Conservation (phyloP, 2,329 filamentous ascomycete genomes). For the Phaeosphaeriaceae sp. region DNA sequence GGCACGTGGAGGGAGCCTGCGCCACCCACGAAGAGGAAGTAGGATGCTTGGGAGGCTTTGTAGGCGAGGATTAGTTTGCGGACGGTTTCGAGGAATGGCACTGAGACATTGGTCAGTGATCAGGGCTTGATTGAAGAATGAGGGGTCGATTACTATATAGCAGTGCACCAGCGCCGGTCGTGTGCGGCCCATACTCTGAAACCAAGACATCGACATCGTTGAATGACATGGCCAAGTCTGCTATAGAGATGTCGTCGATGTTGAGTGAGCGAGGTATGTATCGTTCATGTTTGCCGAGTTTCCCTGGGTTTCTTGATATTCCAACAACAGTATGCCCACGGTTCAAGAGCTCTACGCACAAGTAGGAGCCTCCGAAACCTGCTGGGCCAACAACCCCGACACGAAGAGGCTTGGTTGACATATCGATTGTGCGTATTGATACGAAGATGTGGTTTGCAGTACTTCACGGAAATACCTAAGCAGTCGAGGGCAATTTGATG, state of each 20-base stretch:
- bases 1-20: slow-evolving; percentile 42
- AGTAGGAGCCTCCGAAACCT: slow-evolving; percentile 45
- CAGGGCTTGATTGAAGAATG: slow-evolving; percentile 11
- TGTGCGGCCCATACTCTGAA: slow-evolving; percentile 44
- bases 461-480: neutral
- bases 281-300: slow-evolving; percentile 37
- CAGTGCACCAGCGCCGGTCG: slow-evolving; percentile 5
- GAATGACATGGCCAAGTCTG: slow-evolving; percentile 35
- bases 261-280: slow-evolving; percentile 39
- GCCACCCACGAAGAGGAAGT: slow-evolving; percentile 47
- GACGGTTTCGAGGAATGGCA: slow-evolving; percentile 44
- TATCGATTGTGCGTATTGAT: neutral
- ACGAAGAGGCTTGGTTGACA: slow-evolving; percentile 12
- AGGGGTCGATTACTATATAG: neutral
- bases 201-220: slow-evolving; percentile 40
- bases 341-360: slow-evolving; percentile 41
- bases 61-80: slow-evolving; percentile 44
- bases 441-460: neutral
- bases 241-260: slow-evolving; percentile 30
- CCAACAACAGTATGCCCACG: slow-evolving; percentile 45
- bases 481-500: neutral
- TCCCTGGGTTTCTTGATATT: slow-evolving; percentile 42
- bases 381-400: slow-evolving; percentile 44
- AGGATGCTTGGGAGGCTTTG: slow-evolving; percentile 30
- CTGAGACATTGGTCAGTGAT: slow-evolving; percentile 35